Conservation (phyloP, 2,329 filamentous ascomycete species). For the Plenodomus lindquistii region DNA sequence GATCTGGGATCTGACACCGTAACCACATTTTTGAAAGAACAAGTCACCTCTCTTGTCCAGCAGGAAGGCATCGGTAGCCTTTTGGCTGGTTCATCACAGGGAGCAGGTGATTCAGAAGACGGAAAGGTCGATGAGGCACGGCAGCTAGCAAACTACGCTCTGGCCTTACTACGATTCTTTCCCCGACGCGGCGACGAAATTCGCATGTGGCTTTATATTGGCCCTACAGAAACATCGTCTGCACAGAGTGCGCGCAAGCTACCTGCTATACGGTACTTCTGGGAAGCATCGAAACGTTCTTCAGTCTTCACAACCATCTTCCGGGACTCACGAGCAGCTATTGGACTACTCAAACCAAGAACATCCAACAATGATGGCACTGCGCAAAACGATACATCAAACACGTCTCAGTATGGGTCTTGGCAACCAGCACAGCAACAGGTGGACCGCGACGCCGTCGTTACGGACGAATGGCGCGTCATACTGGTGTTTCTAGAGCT, state of each 20-base stretch:
- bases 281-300: conserved; percentile 67
- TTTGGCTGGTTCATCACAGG: conserved; percentile 51
- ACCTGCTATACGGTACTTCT: conserved; percentile 82
- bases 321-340: conserved; percentile 60
- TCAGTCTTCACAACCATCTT: conserved; percentile 61
- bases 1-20: conserved; percentile 27
- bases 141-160: conserved; percentile 79
- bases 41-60: conserved; percentile 73
- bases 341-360: conserved; percentile 58
- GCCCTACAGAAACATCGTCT: conserved; percentile 58
- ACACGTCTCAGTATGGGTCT: conserved; percentile 23
- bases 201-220: conserved; percentile 89
- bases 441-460: conserved; percentile 43
- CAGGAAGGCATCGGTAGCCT: conserved; percentile 72
- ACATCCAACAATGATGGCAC: conserved; percentile 10
- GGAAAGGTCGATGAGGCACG: conserved; percentile 63
- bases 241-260: conserved; percentile 43
- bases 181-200: conserved; percentile 83
- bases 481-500: conserved; percentile 90
- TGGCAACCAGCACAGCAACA: conserved; percentile 42
- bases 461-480: conserved; percentile 79
- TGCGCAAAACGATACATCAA: conserved; percentile 13
- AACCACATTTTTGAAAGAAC: conserved; percentile 61
- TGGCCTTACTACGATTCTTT: conserved; percentile 85
- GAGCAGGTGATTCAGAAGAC: conserved; percentile 41